phyloP scores from a whole-genome alignment of 805 yeast species.

The Metschnikowia proteae region DNA sequence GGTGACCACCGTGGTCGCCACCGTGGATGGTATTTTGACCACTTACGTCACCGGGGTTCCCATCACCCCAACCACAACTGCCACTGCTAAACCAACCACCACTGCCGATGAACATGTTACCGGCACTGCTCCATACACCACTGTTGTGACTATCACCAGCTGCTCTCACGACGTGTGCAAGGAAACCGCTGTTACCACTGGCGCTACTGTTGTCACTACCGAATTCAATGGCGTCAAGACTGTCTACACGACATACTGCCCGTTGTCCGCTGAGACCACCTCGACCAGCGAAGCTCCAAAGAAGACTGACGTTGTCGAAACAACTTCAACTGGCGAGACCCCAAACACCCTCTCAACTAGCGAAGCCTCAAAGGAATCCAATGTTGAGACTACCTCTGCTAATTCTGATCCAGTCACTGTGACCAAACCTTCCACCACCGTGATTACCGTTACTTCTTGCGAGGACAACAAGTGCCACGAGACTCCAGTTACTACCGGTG shows the following conservation, averaged over 20 bases:
- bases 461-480: slow-evolving; percentile 27
- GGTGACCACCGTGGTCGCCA: slow-evolving; percentile 33
- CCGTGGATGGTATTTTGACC: slow-evolving; percentile 39
- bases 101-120: slow-evolving; percentile 9
- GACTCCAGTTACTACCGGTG: slow-evolving; percentile 19
- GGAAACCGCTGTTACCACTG: slow-evolving; percentile 24
- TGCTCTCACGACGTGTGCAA: slow-evolving; percentile 26
- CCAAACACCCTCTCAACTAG: neutral
- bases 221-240: slow-evolving; percentile 33
- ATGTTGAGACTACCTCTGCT: neutral
- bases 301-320: slow-evolving; percentile 8
- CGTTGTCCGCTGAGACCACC: slow-evolving; percentile 15
- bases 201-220: slow-evolving; percentile 26
- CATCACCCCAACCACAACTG: slow-evolving; percentile 8
- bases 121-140: slow-evolving; percentile 8
- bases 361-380: neutral
- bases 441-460: slow-evolving; percentile 40
- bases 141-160: slow-evolving; percentile 26
- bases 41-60: slow-evolving; percentile 34
- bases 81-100: slow-evolving; percentile 1
- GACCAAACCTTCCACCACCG: slow-evolving; percentile 9
- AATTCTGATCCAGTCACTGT: neutral
- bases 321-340: neutral
- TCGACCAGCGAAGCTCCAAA: slow-evolving; percentile 15
- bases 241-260: slow-evolving; percentile 28